Conservation (phyloP, 768 basidiomycete genomes). For the Boletus edulis region DNA sequence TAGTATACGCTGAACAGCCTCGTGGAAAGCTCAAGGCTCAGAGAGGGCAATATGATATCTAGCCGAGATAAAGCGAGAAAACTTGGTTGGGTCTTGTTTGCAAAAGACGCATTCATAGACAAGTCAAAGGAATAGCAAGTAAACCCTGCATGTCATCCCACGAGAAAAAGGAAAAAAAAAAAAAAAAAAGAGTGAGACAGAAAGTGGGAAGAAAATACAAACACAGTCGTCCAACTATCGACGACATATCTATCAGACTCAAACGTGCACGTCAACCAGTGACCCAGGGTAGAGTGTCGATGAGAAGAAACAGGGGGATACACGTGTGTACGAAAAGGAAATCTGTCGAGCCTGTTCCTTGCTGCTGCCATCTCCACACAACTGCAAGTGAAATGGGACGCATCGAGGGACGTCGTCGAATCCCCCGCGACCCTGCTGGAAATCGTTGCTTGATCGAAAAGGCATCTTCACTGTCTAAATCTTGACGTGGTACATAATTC, state of each 20-base stretch:
- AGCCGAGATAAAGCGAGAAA: conserved; percentile 20
- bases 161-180: neutral
- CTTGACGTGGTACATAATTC: conserved; percentile 4
- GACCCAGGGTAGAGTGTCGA: too few species aligned
- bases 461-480: neutral
- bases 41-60: conserved; percentile 16
- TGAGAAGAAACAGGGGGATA: too few species aligned
- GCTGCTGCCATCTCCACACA: too few species aligned
- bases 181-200: too few species aligned
- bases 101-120: too few species aligned
- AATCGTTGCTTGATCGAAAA: neutral
- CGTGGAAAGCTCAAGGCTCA: conserved; percentile 29
- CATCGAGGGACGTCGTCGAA: neutral
- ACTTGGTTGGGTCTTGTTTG: too few species aligned
- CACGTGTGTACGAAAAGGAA: too few species aligned
- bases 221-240: neutral
- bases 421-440: conserved; percentile 1
- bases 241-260: neutral
- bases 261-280: too few species aligned
- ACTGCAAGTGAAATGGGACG: neutral
- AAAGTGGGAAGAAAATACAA: too few species aligned
- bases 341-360: neutral
- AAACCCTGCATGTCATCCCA: neutral
- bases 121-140: neutral
- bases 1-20: conserved; percentile 17